A percentile compares a stretch with the other conserved stretches of the same genome.
These are phyloP conservation scores for Schizopora paradoxa DNA, from an alignment of 1,284 basidiomycete species.

Conservation along the genomic window DNA sequence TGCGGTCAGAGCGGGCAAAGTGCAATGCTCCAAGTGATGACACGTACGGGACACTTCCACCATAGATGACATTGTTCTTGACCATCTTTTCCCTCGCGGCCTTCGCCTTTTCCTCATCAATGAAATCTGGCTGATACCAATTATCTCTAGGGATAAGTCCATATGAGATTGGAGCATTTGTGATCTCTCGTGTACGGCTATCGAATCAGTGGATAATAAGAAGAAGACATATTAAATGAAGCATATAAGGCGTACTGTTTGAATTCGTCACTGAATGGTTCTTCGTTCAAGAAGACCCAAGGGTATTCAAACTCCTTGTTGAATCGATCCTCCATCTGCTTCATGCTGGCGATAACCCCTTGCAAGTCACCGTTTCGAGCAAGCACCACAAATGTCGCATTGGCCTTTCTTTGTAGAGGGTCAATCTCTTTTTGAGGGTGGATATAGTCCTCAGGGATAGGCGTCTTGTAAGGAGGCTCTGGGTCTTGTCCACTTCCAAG, in stretches of 20 bases:
- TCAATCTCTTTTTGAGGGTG: slow-evolving; percentile 32
- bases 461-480: slow-evolving; percentile 46
- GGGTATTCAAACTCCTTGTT: slow-evolving; percentile 84
- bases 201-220: slow-evolving; percentile 7
- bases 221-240: not conserved
- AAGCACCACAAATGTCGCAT: slow-evolving; percentile 83
- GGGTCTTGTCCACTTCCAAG: slow-evolving; percentile 24
- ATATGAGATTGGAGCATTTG: slow-evolving; percentile 66
- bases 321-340: slow-evolving; percentile 78
- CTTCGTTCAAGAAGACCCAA: slow-evolving; percentile 84
- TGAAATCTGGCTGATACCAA: slow-evolving; percentile 84
- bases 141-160: slow-evolving; percentile 78
- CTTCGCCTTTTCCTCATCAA: slow-evolving; percentile 73
- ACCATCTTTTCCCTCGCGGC: slow-evolving; percentile 74
- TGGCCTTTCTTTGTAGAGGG: slow-evolving; percentile 55
- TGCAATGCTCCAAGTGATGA: not conserved
- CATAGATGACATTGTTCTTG: slow-evolving; percentile 83
- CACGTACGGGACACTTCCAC: slow-evolving; percentile 67
- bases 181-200: slow-evolving; percentile 64
- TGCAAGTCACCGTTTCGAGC: slow-evolving; percentile 79
- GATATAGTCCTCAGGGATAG: slow-evolving; percentile 54
- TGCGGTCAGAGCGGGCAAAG: slow-evolving; percentile 5
- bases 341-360: slow-evolving; percentile 68
- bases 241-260: slow-evolving; percentile 49
- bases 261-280: slow-evolving; percentile 73